Evolutionary conservation across 2,329 filamentous ascomycete species (phyloP).

Genomic region (Talaromyces amestolkiae): DNA sequence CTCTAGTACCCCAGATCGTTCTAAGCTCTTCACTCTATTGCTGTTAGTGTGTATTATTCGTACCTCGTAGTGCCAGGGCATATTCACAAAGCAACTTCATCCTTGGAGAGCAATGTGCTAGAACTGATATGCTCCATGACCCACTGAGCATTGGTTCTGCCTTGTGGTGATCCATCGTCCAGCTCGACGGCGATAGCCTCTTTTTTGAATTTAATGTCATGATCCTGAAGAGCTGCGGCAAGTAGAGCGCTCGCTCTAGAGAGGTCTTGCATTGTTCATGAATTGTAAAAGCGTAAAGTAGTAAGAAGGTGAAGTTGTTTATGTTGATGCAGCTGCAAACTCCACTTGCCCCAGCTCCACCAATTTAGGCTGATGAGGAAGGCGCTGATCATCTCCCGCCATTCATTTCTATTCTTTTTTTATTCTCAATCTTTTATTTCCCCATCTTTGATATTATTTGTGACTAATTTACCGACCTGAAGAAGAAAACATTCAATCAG

Average conservation of each 20-base stretch:
- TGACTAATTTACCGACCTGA: background rate
- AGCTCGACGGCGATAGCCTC: constrained; percentile 32
- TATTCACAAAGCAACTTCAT: constrained; percentile 38
- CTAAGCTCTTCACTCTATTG: constrained; percentile 29
- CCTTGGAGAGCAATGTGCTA: constrained; percentile 39
- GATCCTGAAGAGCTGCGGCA: constrained; percentile 30
- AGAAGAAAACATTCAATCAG: background rate
- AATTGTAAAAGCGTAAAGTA: background rate
- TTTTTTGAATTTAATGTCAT: constrained; percentile 29
- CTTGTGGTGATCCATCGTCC: constrained; percentile 20
- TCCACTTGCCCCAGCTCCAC: constrained; percentile 3
- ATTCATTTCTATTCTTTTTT: background rate
- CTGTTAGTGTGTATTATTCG: background rate
- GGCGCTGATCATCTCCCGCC: background rate
- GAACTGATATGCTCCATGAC: constrained; percentile 31
- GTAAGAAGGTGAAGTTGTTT: background rate
- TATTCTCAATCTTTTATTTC: background rate
- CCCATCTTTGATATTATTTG: background rate
- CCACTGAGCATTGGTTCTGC: constrained; percentile 31
- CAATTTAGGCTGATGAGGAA: constrained; percentile 1
- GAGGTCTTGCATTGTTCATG: constrained; percentile 21
- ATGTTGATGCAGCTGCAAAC: constrained; percentile 5
- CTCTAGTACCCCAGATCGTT: constrained; percentile 31
- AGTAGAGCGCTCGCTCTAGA: constrained; percentile 20
- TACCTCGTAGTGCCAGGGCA: background rate